Evolutionary conservation across 2,329 filamentous ascomycete species (phyloP).

Genomic region (Diplocarpon mali): DNA sequence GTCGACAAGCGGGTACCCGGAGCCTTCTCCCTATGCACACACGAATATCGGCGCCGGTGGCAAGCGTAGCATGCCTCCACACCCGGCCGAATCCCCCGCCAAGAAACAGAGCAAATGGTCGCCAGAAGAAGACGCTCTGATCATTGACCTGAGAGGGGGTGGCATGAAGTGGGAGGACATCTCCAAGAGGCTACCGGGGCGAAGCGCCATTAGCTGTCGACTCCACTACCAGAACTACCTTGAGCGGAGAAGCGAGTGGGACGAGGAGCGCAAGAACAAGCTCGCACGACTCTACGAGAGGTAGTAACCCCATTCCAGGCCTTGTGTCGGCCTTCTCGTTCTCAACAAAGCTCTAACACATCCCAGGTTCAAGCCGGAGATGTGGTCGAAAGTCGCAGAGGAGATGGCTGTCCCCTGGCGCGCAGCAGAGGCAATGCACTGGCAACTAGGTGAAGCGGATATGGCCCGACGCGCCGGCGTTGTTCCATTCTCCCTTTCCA

Average conservation of each 20-base stretch:
- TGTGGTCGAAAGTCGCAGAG: slow-evolving; percentile 93
- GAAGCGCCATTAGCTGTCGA: slow-evolving; percentile 88
- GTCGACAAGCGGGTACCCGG: slow-evolving; percentile 17
- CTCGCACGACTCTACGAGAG: slow-evolving; percentile 89
- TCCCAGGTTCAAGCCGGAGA: slow-evolving; percentile 83
- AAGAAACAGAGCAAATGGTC: slow-evolving; percentile 98
- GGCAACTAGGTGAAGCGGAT: slow-evolving; percentile 86
- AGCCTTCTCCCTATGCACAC: slow-evolving; percentile 19
- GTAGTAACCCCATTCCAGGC: slow-evolving; percentile 39
- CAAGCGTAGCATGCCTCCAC: slow-evolving; percentile 43
- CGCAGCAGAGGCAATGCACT: slow-evolving; percentile 95
- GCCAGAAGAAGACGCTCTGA: slow-evolving; percentile 81
- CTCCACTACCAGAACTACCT: slow-evolving; percentile 97
- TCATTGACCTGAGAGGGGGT: slow-evolving; percentile 79
- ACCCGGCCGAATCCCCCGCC: slow-evolving; percentile 56
- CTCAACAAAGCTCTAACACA: slow-evolving; percentile 10
- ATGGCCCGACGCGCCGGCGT: slow-evolving; percentile 91
- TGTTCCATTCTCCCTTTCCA: slow-evolving; percentile 66
- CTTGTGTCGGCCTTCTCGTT: background rate
- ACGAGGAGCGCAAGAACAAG: slow-evolving; percentile 96
- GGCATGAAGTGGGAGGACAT: slow-evolving; percentile 99
- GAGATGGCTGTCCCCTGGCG: slow-evolving; percentile 95
- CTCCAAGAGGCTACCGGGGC: slow-evolving; percentile 76
- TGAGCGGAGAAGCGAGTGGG: slow-evolving; percentile 86
- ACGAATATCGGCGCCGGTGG: slow-evolving; percentile 22